These are phyloP conservation scores for Camelina neglecta DNA, from an alignment of 345 rosid species.

Conservation along the genomic window DNA sequence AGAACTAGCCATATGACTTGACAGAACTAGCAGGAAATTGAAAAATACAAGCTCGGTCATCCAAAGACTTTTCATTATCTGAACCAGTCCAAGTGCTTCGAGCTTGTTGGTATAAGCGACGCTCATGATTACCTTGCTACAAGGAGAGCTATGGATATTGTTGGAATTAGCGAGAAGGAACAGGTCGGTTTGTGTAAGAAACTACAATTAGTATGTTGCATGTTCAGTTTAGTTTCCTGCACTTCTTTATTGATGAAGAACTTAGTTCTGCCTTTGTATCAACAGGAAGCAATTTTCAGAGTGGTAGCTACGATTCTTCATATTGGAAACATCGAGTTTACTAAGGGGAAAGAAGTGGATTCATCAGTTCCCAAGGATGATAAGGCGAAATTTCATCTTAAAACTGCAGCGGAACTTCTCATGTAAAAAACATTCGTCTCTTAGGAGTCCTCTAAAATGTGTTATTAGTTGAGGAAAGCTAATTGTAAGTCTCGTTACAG, in stretches of 20 bases:
- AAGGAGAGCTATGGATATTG: slow-evolving; percentile 92
- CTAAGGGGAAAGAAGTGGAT: slow-evolving; percentile 85
- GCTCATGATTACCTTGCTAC: slow-evolving; percentile 94
- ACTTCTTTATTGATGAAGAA: slow-evolving; percentile 15
- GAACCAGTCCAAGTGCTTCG: slow-evolving; percentile 84
- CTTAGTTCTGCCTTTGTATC: slow-evolving; percentile 31
- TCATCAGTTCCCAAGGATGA: slow-evolving; percentile 90
- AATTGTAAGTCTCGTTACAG: slow-evolving; percentile 46
- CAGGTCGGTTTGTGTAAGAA: slow-evolving; percentile 56
- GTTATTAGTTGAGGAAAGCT: slow-evolving; percentile 13
- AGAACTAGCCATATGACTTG: slow-evolving; percentile 28
- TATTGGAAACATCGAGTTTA: slow-evolving; percentile 78
- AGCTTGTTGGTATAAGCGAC: slow-evolving; percentile 85
- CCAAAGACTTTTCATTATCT: slow-evolving; percentile 87
- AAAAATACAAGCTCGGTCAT: slow-evolving; percentile 70
- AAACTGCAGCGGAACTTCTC: slow-evolving; percentile 81
- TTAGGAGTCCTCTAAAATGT: slow-evolving; percentile 16
- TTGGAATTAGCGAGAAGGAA: slow-evolving; percentile 84
- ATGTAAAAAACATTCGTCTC: slow-evolving; percentile 51
- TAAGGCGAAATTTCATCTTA: slow-evolving; percentile 74
- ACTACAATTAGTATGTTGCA: not conserved
- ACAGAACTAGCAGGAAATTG: slow-evolving; percentile 64
- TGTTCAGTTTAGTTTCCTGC: not conserved
- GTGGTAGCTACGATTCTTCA: slow-evolving; percentile 94
- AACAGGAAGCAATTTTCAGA: slow-evolving; percentile 92